Base-by-base conservation (phyloP, 2,329 filamentous ascomycete genomes). In the Plectosphaerella cucumerina region DNA sequence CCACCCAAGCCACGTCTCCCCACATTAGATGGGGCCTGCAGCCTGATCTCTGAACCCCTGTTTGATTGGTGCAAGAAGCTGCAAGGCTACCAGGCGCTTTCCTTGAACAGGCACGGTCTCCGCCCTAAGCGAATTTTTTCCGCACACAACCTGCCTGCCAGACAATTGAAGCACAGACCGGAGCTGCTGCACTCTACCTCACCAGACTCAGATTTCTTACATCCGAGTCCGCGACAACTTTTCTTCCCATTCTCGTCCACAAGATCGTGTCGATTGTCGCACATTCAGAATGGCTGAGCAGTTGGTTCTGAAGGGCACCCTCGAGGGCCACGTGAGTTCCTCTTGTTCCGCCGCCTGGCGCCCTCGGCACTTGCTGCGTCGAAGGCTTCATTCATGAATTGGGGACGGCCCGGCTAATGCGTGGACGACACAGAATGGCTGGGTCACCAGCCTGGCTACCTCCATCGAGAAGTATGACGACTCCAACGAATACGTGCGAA, bases 371-470 rank as follows among this genome's bases (percentile, higher is more conserved):
- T 50, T 44, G 58, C 53, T 50, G 52, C 58, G 61, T 65, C 59
- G 65, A 60, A 18, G 54, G 15, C 26, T 44, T 49, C 37, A 49
- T 31, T 31, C 26, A 31, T 31, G 26, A 31, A 31, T 31, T 31
- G 26, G 23, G 23, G 26, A 31, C 26, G 26, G 26, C 26, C 26
- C 26, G 26, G 26, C 26, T 31, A 31, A 31, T 31, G 26, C 26
- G 26, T 31, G 26, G 26, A 31, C 26, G 26, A 31, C 26, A 60
- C 65, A 84, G 81, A 94, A 89, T 84, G 93, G 93, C 85, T 97
- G 93, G 93, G 93, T 97, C 81, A 97, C 93, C 78, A 91, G 85
- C 81, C 84, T 97, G 79, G 93, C 93, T 68, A 97, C 93, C 75
- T 97, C 93, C 68, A 88, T 97, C 80, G 93, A 97, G 88, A 97